phyloP scores from a whole-genome alignment of 2,329 filamentous ascomycete genomes.

The Karstenula rhodostoma region DNA sequence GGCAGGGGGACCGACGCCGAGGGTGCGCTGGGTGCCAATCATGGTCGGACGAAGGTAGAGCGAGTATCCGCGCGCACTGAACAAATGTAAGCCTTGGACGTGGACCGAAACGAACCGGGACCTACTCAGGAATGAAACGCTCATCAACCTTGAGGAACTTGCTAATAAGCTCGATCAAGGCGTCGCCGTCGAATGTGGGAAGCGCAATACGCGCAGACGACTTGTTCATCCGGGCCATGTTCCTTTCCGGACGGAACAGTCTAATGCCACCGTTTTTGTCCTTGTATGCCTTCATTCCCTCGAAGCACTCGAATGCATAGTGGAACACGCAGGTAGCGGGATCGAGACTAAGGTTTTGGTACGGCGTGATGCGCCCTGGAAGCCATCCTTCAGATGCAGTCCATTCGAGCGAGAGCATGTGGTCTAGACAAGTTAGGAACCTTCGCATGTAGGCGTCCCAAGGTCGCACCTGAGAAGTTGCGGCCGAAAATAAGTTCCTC shows the following conservation, averaged over 20 bases:
- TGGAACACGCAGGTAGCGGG: conserved; percentile 97
- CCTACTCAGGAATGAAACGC: conserved; percentile 84
- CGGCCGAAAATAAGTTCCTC: conserved; percentile 89
- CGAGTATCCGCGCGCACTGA: conserved; percentile 78
- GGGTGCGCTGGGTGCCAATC: conserved; percentile 94
- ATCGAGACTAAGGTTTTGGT: conserved; percentile 96
- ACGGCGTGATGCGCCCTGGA: conserved; percentile 83
- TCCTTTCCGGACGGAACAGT: conserved; percentile 92
- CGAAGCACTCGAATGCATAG: conserved; percentile 98
- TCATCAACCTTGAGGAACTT: conserved; percentile 82
- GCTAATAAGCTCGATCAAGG: conserved; percentile 81
- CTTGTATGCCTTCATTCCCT: conserved; percentile 99
- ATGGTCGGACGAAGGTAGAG: conserved; percentile 95
- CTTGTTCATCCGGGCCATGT: conserved; percentile 94
- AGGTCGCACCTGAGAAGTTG: conserved; percentile 79
- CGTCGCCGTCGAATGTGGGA: conserved; percentile 79
- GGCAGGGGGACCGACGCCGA: conserved; percentile 90
- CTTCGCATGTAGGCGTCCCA: conserved; percentile 14
- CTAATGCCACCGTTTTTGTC: conserved; percentile 79
- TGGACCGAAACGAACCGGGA: not conserved
- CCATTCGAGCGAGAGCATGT: conserved; percentile 98
- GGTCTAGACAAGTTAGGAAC: conserved; percentile 67
- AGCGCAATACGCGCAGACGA: conserved; percentile 91
- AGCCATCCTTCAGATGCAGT: conserved; percentile 84
- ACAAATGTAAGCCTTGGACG: not conserved